phyloP scores from a whole-genome alignment of 2,329 filamentous ascomycete genomes.

The Verticillium zaregamsianum region DNA sequence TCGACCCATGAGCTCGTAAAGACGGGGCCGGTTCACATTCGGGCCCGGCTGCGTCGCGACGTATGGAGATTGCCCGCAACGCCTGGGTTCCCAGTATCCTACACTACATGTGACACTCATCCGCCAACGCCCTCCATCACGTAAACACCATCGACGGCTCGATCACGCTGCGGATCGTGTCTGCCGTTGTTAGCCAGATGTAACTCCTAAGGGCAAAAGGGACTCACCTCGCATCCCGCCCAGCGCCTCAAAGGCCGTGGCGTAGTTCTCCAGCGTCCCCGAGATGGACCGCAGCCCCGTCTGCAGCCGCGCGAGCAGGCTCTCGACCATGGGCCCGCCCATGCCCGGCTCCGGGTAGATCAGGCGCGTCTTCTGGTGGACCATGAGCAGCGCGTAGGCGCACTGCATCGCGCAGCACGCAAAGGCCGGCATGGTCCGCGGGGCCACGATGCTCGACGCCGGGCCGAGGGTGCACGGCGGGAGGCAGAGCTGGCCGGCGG shows the following conservation, averaged over 20 bases:
- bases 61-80: background rate
- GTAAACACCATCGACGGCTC: slow-evolving; percentile 16
- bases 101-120: background rate
- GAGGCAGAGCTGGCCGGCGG: slow-evolving; percentile 28
- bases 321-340: slow-evolving; percentile 23
- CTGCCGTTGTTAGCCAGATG: slow-evolving; percentile 5
- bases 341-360: slow-evolving; percentile 23
- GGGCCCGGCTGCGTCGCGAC: background rate
- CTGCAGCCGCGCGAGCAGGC: slow-evolving; percentile 34
- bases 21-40: background rate
- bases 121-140: background rate
- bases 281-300: slow-evolving; percentile 36
- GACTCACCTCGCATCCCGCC: slow-evolving; percentile 38
- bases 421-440: slow-evolving; percentile 41
- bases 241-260: slow-evolving; percentile 38
- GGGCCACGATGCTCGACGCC: slow-evolving; percentile 31
- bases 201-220: too few relatives aligned
- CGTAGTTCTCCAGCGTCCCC: slow-evolving; percentile 37
- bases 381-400: slow-evolving; percentile 38
- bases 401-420: slow-evolving; percentile 43
- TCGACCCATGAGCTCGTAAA: background rate
- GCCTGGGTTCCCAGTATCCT: background rate
- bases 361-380: slow-evolving; percentile 35
- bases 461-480: slow-evolving; percentile 29
- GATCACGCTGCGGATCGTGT: slow-evolving; percentile 19